Conservation (phyloP, 2,329 filamentous ascomycete species). For the Trichoderma semiorbis region DNA sequence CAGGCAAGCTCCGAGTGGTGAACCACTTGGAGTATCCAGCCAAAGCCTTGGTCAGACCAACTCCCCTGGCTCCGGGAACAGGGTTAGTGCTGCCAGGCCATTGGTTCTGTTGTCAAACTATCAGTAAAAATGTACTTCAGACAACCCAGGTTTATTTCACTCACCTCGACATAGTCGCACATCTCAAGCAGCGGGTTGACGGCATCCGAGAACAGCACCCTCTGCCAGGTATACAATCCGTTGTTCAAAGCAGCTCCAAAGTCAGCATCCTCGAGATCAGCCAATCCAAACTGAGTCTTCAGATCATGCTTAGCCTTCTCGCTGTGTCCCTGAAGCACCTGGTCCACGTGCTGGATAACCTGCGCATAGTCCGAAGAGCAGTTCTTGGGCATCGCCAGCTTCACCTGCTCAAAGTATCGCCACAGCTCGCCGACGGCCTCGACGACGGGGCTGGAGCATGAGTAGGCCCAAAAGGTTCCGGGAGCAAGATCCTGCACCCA, state of each 20-base stretch:
- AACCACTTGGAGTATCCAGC: constrained; percentile 54
- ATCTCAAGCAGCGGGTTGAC: constrained; percentile 37
- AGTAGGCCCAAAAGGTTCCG: constrained; percentile 70
- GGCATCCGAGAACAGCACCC: constrained; percentile 32
- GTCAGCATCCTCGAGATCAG: constrained; percentile 43
- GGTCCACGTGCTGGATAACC: constrained; percentile 46
- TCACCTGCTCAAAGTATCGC: constrained; percentile 47
- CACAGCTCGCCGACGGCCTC: constrained; percentile 73
- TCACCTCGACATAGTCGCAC: constrained; percentile 31
- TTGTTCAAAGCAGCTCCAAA: constrained; percentile 40
- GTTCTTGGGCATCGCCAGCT: constrained; percentile 45
- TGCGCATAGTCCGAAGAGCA: constrained; percentile 62
- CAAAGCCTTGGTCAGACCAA: constrained; percentile 53
- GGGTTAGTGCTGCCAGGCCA: constrained; percentile 22
- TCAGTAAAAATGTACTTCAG: not conserved
- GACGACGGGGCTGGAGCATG: constrained; percentile 73
- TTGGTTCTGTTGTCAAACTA: constrained; percentile 18
- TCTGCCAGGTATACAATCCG: constrained; percentile 35
- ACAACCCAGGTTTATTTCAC: not conserved
- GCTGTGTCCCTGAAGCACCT: constrained; percentile 40
- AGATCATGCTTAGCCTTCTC: constrained; percentile 39
- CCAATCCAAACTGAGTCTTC: constrained; percentile 41
- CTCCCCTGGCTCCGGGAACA: constrained; percentile 35
- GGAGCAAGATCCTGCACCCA: constrained; percentile 71
- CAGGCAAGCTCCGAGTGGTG: constrained; percentile 43